phyloP scores from a whole-genome alignment of 2,329 filamentous ascomycete genomes.

The Xylaria polymorpha region DNA sequence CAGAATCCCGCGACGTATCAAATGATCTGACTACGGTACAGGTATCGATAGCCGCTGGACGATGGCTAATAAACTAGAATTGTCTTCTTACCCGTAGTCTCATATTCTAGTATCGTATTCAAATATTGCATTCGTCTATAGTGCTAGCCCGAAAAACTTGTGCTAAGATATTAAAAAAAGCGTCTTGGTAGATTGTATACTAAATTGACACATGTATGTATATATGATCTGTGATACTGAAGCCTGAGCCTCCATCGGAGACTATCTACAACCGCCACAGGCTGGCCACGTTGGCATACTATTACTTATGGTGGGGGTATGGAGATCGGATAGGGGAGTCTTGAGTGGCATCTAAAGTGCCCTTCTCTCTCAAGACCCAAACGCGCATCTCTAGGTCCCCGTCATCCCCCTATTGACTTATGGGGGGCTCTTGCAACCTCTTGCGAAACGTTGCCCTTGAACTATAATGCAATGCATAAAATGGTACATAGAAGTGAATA shows the following conservation, averaged over 20 bases:
- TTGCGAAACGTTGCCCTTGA: constrained; percentile 17
- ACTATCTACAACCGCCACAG: constrained; percentile 35
- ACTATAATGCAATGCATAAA: constrained; percentile 33
- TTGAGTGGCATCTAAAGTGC: constrained; percentile 1
- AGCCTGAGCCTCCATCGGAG: constrained; percentile 24
- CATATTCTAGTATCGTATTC: background rate
- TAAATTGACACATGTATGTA: constrained; percentile 24
- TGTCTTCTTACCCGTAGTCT: background rate
- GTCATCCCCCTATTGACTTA: constrained; percentile 15
- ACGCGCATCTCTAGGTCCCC: constrained; percentile 14
- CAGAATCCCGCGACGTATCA: constrained; percentile 29
- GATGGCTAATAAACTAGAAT: background rate
- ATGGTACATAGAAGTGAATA: constrained; percentile 38
- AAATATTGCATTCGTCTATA: background rate
- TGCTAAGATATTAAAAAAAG: constrained; percentile 13
- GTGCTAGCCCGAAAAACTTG: background rate
- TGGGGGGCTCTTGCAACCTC: background rate
- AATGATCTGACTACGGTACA: constrained; percentile 13
- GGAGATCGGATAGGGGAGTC: constrained; percentile 16
- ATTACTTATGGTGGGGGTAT: constrained; percentile 19
- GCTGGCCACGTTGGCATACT: constrained; percentile 9
- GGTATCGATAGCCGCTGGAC: constrained; percentile 22
- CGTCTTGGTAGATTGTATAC: constrained; percentile 23
- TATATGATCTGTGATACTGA: constrained; percentile 20
- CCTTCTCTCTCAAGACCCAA: constrained; percentile 5